Base-by-base conservation (phyloP, 1,139 yeast species). In the Yamadazyma diospyri region DNA sequence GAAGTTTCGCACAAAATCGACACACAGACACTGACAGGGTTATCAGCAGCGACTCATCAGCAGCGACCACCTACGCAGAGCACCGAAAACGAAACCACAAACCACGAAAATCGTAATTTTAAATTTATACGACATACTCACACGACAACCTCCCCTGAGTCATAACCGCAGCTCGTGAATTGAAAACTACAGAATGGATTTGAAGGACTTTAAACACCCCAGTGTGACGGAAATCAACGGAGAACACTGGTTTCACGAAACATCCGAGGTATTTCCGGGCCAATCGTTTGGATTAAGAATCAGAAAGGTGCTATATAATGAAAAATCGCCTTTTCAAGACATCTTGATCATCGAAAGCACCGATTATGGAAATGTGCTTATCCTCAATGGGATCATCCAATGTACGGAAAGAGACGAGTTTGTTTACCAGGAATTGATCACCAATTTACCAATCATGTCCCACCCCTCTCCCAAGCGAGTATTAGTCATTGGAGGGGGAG, bases 401-500 rank as follows among this genome's bases (percentile, higher is more conserved):
- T 88, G 85, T 43, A 82, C 95, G 2, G 96, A 86, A 58, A 75
- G 87, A 44, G 96, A 86, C 51, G 96, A 86, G 60, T 85, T 81
- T 60, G 85, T 94, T 22, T 83, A 86, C 64, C 96, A 86, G 59
- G 96, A 86, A 59, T 79, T 86, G 76, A 86, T 86, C 50, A 69
- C 94, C 12, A 94, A 86, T 53, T 61, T 84, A 35, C 89, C 95
- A 9, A 53, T 86, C 42, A 77, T 80, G 76, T 65, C 83, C 14
- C 96, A 86, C 57, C 77, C 81, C 23, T 55, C 65, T 35, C 95
- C 95, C 12, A 73, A 74, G 52, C 73, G 71, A 38, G 94, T 86
- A 13, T 72, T 86, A 39, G 95, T 86, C 30, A 85, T 86, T 47
- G 96, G 96, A 22, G 96, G 96, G 19, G 96, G 96, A 25, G 96